phyloP scores from a whole-genome alignment of 2,329 filamentous ascomycete species.

The Colletotrichum lupini region DNA sequence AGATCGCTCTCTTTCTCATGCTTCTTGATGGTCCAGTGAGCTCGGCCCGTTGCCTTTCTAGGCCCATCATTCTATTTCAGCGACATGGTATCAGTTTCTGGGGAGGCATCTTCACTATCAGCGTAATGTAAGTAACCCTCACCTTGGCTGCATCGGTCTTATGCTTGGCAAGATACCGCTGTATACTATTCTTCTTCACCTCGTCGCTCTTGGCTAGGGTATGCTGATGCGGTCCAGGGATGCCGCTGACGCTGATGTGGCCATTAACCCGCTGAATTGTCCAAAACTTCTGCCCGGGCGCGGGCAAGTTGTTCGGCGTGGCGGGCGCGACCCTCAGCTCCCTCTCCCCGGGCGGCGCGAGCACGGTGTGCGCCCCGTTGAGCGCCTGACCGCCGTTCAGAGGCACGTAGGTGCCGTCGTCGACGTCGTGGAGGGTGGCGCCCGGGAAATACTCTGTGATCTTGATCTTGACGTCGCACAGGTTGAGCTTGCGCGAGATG shows the following conservation, averaged over 20 bases:
- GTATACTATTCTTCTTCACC: slow-evolving; percentile 84
- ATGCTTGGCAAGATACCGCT: slow-evolving; percentile 71
- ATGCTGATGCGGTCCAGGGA: slow-evolving; percentile 80
- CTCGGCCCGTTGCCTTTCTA: slow-evolving; percentile 78
- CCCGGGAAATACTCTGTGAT: slow-evolving; percentile 82
- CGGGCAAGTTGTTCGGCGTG: slow-evolving; percentile 20
- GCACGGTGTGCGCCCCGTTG: slow-evolving; percentile 35
- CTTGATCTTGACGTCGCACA: slow-evolving; percentile 91
- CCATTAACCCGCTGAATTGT: slow-evolving; percentile 84
- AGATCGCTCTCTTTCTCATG: slow-evolving; percentile 77
- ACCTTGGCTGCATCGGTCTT: slow-evolving; percentile 77
- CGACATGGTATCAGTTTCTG: not conserved
- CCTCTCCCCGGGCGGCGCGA: slow-evolving; percentile 32
- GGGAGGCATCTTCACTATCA: not conserved
- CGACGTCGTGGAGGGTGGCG: slow-evolving; percentile 47
- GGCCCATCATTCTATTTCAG: slow-evolving; percentile 17
- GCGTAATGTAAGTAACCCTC: slow-evolving; percentile 49
- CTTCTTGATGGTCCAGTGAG: slow-evolving; percentile 74
- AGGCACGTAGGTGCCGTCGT: slow-evolving; percentile 32
- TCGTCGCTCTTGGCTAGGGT: slow-evolving; percentile 78
- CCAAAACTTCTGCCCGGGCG: slow-evolving; percentile 66
- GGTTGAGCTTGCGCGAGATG: slow-evolving; percentile 77
- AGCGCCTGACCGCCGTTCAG: slow-evolving; percentile 33
- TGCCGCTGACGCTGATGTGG: slow-evolving; percentile 75
- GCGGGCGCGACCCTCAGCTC: slow-evolving; percentile 37